phyloP scores from a whole-genome alignment of 441 rosid species.

The Gossypium gossypioides region DNA sequence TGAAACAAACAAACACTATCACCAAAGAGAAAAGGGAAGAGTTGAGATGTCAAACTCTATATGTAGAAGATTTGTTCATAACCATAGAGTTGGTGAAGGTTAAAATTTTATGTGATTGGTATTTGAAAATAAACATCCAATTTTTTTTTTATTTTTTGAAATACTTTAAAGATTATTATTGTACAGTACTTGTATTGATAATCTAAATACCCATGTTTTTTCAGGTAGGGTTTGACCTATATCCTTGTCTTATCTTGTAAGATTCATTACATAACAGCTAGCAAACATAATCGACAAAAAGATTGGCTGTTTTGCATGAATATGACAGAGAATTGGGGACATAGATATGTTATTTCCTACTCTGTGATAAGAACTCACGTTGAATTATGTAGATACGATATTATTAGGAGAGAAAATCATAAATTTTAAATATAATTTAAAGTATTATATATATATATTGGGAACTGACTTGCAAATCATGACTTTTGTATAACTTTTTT shows the following conservation, averaged over 20 bases:
- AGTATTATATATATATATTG: too few relatives aligned
- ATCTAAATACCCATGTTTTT: too few relatives aligned
- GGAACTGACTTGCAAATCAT: background rate
- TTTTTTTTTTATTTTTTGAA: too few relatives aligned
- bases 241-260: background rate
- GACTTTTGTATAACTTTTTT: background rate
- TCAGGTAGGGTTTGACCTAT: too few relatives aligned
- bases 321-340: background rate
- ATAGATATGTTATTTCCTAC: too few relatives aligned
- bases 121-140: background rate
- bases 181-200: too few relatives aligned
- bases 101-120: background rate
- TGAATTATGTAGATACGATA: too few relatives aligned
- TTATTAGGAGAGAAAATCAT: too few relatives aligned
- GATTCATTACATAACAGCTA: background rate
- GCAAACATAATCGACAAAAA: background rate
- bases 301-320: background rate
- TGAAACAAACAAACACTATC: background rate
- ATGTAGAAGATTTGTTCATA: background rate
- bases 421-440: too few relatives aligned
- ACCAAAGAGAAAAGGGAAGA: background rate
- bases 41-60: slow-evolving; percentile 15
- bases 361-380: too few relatives aligned
- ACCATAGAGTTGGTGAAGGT: background rate
- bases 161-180: too few relatives aligned